Base-by-base conservation (phyloP, 176 grass and related monocot species). In the Eleusine indica region DNA sequence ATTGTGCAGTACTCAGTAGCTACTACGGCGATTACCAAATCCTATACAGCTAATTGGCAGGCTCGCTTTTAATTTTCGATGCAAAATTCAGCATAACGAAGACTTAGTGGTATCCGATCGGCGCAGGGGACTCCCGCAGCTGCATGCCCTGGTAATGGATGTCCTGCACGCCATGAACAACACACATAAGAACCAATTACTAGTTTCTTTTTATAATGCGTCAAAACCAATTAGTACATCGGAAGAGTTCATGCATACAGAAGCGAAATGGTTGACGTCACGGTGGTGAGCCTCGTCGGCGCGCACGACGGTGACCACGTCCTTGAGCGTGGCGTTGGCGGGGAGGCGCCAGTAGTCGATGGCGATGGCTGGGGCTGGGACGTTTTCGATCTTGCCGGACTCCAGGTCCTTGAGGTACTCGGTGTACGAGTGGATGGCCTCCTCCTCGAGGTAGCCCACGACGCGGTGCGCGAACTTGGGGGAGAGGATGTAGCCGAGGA, bases 201-300 rank as follows among this genome's bases (percentile, higher is more conserved):
- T 35, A 2, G 1, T 35, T 35, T 35, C 32, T 35, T 2, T 35
- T 1, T 35, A 35, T 35, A 35, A 35, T 35, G 32, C 32, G 32
- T 35, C 32, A 35, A 35, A 35, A 35, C 32, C 32, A 35, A 35
- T 35, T 35, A 35, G 32, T 35, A 21, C 38, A 60, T 4, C 35
- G 66, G 21, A 47, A 60, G 47, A 6, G 1, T 21, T 4, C 53
- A 1, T 25, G 25, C 25, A 25, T 89, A 94, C 87, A 74, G 92
- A 94, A 18, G 89, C 89, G n/a, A 91, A 94, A 89, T 94, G 92
- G 68, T 91, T 94, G 78, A 94, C 84, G 56, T 94, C 89, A 14
- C 92, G 92, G 77, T 94, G 92, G 78, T 94, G 92, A 32, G 92
- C 92, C 84, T 94, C 92, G 69, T 94, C 92, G 15, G 92, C 89